Evolutionary conservation across 148 eudicot genomes (phyloP), one percentile per base, ranked within the genome.

Genomic region (Silene latifolia): DNA sequence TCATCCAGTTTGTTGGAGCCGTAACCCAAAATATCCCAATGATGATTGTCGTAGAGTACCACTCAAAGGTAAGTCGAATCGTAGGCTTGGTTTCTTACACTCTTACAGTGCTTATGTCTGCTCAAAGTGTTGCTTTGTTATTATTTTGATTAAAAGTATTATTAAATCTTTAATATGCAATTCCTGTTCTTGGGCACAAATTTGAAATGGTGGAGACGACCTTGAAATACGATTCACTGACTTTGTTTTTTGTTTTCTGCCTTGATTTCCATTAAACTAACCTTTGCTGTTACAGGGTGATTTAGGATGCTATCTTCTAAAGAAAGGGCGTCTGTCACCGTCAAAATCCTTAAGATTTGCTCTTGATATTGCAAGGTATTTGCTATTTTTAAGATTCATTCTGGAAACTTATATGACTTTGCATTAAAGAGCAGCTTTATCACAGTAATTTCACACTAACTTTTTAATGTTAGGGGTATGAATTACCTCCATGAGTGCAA

Each of bases 1-100:
- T 96, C 74, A 86, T 96, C 81, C 99, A 96, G 85, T 96, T 96
- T 78, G 97, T 96, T 85, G 99, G 99, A 78, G 99, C 99, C 72
- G 99, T 96, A 57, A 96, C 99, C 80, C 99, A 96, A 80, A 90
- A 96, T 82, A 76, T 88, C 72, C 99, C 99, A 61, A 92, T 96
- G 99, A 96, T 96, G 99, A 96, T 96, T 29, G 94, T 96, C 73
- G 87, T 83, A 68, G 99, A 96, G 87, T 88, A 81, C 82, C 96
- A 92, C 75, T 63, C 93, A 58, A 92, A 83, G 85, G 97, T 91
- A 82, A 42, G 63, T 70, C 63, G 68, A 20, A 24, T 63, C 18
- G 25, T 5, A 25, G 61, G 47, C 23, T 15, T 12, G 56, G 44
- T 6, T 39, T n/a, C n/a, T n/a, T n/a, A n/a, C n/a, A 39, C 44